Evolutionary conservation across 2,329 filamentous ascomycete species (phyloP), one percentile per base, ranked within the genome.

Genomic region (Colletotrichum australisinense): DNA sequence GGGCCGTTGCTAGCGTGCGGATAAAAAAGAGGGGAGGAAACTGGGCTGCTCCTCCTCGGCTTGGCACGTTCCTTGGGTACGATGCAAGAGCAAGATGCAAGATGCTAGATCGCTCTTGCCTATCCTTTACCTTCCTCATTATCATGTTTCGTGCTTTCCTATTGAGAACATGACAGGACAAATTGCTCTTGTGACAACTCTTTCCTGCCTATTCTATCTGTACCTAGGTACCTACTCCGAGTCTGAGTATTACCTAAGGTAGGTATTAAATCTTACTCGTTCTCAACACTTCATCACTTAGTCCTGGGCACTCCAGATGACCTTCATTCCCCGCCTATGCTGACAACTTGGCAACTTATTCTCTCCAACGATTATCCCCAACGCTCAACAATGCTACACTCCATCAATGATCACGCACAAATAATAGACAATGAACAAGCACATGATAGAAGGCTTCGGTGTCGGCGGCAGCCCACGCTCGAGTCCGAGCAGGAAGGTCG

Each of bases 51-150:
- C 52, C n/a, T 63, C 19, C 9, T n/a, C 5, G 7, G 28, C 69
- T 64, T 69, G 69, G 69, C 59, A 69, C 22, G 24, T 63, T 42
- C 38, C 52, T 67, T 62, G 30, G 32, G 12, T 35, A 32, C 35
- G 66, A 72, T 72, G 22, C 57, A 32, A 46, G 66, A 72, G 64
- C 52, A 32, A 46, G 66, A 72, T 72, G 22, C 57, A 32, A 46
- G 66, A 72, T 72, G 65, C 53, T 53, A 68, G 65, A 72, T 64
- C 69, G 53, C 35, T 22, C 35, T 67, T 67, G 11, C 42, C 35
- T 49, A 19, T 59, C 53, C 19, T n/a, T 49, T 49, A 22, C 42
- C 42, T 35, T 35, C 32, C 2, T 35, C 30, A 32, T 32, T 12
- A 35, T 11, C 32, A 12, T 35, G 32, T 35, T 35, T 35, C 32